Evolutionary conservation across 352 stramenopile species (phyloP), one percentile per base, ranked within the genome.

Genomic region (Pythium phragmitis): DNA sequence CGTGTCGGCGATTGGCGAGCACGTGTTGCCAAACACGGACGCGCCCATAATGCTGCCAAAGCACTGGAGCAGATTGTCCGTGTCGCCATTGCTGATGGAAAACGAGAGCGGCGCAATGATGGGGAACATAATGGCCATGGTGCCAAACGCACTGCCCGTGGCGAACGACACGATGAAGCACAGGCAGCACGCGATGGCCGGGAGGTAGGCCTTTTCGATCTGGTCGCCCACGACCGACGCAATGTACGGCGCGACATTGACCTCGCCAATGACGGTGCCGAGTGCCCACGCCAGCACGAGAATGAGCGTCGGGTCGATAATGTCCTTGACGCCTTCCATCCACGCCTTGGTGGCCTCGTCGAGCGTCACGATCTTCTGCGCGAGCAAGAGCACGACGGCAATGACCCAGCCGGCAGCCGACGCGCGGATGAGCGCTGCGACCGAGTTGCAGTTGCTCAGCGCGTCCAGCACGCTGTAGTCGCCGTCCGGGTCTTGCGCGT

Each of bases 91-190:
- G 48, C 77, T 90, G 59, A 96, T 89, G 47, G 80, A 78, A 74
- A 73, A 96, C 53, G 88, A 94, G 11, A 97, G 78, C 57, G 85
- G 87, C 42, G 82, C 82, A 54, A 94, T 91, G 65, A 98, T 95
- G 17, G 91, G 91, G 67, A 98, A 97, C 72, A 98, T 89, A 63
- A 98, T 97, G 49, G 85, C 89, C 88, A 98, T 97, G 9, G 91
- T 97, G 51, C 88, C 88, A 64, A 96, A 97, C 17, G 79, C 74
- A 48, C 86, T 96, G 51, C 91, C 91, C 5, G 88, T 95, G n/a
- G 87, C 79, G 52, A 97, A 97, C 14, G 91, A 96, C 53, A 98
- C 88, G 46, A 96, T 54, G 63, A 89, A 96, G 76, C 87, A 96
- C 9, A 98, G 74, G 30, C 94, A 57, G 23, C 82, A 90, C 17